These are phyloP conservation scores for Ceratobasidium theobromae DNA, from an alignment of 1,284 basidiomycete genomes.

Conservation along the genomic window DNA sequence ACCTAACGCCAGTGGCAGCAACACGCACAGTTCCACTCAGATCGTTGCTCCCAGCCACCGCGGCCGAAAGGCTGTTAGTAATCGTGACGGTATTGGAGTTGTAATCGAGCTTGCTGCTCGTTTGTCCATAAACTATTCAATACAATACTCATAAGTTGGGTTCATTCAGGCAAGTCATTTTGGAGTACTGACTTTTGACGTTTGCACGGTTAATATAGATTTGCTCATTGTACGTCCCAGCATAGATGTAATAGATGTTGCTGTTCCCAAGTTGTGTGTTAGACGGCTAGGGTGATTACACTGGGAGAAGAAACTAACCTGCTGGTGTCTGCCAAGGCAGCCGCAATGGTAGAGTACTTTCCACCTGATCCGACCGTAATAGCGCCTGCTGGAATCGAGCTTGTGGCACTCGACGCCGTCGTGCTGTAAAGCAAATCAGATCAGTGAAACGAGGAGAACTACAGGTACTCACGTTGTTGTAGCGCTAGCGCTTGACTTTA, in stretches of 20 bases:
- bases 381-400: conserved; percentile 38
- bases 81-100: conserved; percentile 33
- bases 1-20: conserved; percentile 31
- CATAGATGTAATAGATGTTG: conserved; percentile 1
- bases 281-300: conserved; percentile 10
- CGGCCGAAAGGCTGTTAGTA: no score
- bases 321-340: conserved; percentile 6
- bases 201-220: background rate
- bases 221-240: conserved; percentile 19
- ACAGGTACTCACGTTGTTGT: background rate
- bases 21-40: conserved; percentile 32
- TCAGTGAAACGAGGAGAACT: background rate
- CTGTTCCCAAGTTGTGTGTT: background rate
- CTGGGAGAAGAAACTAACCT: conserved; percentile 34
- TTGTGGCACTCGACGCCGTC: conserved; percentile 34
- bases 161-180: background rate
- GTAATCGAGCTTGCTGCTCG: background rate
- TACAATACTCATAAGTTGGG: background rate
- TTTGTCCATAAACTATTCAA: conserved; percentile 24
- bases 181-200: background rate
- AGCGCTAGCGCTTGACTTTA: background rate
- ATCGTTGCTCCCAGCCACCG: conserved; percentile 34
- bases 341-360: conserved; percentile 29
- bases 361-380: conserved; percentile 29
- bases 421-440: background rate